phyloP scores from a whole-genome alignment of 1,284 basidiomycete genomes.

The Bjerkandera adusta region DNA sequence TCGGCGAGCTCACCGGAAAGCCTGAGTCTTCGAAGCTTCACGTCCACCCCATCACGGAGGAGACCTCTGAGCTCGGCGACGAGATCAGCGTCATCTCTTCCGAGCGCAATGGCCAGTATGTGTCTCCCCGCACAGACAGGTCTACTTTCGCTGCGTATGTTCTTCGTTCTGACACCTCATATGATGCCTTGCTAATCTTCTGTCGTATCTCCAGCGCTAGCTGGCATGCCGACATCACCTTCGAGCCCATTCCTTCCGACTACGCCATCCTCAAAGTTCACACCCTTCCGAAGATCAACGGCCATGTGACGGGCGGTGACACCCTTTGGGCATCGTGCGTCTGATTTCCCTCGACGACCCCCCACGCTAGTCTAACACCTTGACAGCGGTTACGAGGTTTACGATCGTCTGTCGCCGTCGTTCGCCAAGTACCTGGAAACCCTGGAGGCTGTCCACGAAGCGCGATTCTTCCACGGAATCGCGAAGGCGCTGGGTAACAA shows the following conservation, averaged over 20 bases:
- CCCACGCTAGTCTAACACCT: slow-evolving; percentile 39
- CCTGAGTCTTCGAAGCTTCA: slow-evolving; percentile 56
- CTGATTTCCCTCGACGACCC: background rate
- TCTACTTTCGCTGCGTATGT: slow-evolving; percentile 14
- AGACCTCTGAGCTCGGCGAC: slow-evolving; percentile 43
- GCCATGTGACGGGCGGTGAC: slow-evolving; percentile 30
- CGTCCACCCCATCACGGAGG: slow-evolving; percentile 62
- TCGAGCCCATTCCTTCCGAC: slow-evolving; percentile 66
- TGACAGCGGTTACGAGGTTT: slow-evolving; percentile 57
- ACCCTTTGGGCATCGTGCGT: slow-evolving; percentile 37
- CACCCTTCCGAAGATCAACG: slow-evolving; percentile 38
- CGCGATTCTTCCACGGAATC: slow-evolving; percentile 41
- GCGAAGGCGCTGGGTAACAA: slow-evolving; percentile 17
- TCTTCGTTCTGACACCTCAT: background rate
- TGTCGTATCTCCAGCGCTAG: slow-evolving; percentile 23
- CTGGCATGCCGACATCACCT: slow-evolving; percentile 68
- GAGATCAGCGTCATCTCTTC: slow-evolving; percentile 50
- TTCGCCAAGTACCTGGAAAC: slow-evolving; percentile 57
- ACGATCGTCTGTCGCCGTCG: slow-evolving; percentile 58
- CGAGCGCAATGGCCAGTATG: slow-evolving; percentile 28
- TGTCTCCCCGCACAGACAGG: slow-evolving; percentile 7
- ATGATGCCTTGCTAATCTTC: slow-evolving; percentile 24
- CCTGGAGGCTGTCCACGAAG: slow-evolving; percentile 59
- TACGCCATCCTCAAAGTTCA: slow-evolving; percentile 64
- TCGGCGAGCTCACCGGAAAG: slow-evolving; percentile 59